A percentile compares a stretch with the other conserved stretches of the same genome.
These are phyloP conservation scores for Mycogone perniciosa DNA, from an alignment of 2,329 filamentous ascomycete species.

Conservation along the genomic window DNA sequence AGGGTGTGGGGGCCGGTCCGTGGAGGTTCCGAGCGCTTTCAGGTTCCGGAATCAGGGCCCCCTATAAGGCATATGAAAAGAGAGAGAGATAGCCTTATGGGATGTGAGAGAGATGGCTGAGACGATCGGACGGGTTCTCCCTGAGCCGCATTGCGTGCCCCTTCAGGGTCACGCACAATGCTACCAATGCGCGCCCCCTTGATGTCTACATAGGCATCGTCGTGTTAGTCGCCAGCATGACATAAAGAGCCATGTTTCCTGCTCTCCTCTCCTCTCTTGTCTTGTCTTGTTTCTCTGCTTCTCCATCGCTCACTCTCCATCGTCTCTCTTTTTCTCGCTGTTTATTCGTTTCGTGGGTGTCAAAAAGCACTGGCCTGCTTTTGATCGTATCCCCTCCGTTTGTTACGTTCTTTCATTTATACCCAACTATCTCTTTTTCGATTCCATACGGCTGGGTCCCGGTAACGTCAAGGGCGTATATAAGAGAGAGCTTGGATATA, in stretches of 20 bases:
- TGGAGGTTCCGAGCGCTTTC: background rate
- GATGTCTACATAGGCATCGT: conserved; percentile 1
- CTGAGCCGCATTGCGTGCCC: background rate
- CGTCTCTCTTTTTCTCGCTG: conserved; percentile 5
- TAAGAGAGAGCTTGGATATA: too few relatives aligned
- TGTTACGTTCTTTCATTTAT: conserved; percentile 3
- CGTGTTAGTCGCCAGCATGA: too few relatives aligned
- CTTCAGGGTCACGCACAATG: background rate
- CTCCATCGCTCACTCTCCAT: conserved; percentile 10
- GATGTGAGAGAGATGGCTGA: background rate
- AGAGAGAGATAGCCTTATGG: too few relatives aligned
- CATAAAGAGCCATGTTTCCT: conserved; percentile 1
- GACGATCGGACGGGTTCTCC: conserved; percentile 8
- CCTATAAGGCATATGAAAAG: too few relatives aligned
- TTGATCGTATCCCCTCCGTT: conserved; percentile 14
- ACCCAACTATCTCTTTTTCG: background rate
- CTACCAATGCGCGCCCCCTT: conserved; percentile 5
- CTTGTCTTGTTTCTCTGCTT: conserved; percentile 4
- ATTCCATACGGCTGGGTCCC: conserved; percentile 6
- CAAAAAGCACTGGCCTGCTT: conserved; percentile 17
- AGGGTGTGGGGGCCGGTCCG: background rate
- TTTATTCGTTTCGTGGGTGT: conserved; percentile 4
- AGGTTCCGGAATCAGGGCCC: too few relatives aligned
- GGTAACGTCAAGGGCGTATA: background rate
- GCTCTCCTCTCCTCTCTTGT: background rate